Evolutionary conservation across 495 filamentous ascomycete genomes (phyloP).

Genomic region (Penicillium samsonianum): DNA sequence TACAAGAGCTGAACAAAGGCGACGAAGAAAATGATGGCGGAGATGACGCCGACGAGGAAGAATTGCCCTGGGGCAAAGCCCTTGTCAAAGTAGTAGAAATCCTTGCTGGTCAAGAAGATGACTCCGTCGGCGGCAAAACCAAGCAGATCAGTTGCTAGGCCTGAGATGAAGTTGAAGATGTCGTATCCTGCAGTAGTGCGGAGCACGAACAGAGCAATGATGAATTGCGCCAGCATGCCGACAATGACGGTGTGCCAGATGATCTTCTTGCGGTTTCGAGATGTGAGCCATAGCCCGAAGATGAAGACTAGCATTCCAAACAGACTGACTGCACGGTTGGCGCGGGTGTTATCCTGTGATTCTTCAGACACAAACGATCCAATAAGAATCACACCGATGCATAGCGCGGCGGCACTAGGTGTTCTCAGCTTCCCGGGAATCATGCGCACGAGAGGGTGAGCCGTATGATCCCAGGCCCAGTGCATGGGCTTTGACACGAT

Average conservation of each 20-base stretch:
- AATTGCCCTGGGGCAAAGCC: constrained; percentile 41
- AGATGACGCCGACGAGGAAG: constrained; percentile 74
- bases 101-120: constrained; percentile 63
- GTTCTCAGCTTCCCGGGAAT: constrained; percentile 65
- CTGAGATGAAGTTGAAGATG: constrained; percentile 85
- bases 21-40: constrained; percentile 92
- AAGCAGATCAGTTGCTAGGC: constrained; percentile 66
- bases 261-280: constrained; percentile 62
- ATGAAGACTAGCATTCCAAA: constrained; percentile 80
- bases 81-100: constrained; percentile 28
- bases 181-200: constrained; percentile 74
- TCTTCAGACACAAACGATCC: constrained; percentile 73
- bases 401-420: constrained; percentile 58
- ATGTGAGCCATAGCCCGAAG: constrained; percentile 64
- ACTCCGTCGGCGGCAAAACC: constrained; percentile 70
- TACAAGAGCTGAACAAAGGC: constrained; percentile 80
- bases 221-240: constrained; percentile 85
- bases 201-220: constrained; percentile 85
- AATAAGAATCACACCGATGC: constrained; percentile 69
- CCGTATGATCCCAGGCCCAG: constrained; percentile 65
- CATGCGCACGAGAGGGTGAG: constrained; percentile 46
- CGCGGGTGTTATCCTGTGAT: constrained; percentile 71
- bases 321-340: constrained; percentile 74
- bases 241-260: constrained; percentile 77
- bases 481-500: constrained; percentile 65